Conservation (phyloP, 2,329 filamentous ascomycete species). For the Plenodomus tracheiphilus region DNA sequence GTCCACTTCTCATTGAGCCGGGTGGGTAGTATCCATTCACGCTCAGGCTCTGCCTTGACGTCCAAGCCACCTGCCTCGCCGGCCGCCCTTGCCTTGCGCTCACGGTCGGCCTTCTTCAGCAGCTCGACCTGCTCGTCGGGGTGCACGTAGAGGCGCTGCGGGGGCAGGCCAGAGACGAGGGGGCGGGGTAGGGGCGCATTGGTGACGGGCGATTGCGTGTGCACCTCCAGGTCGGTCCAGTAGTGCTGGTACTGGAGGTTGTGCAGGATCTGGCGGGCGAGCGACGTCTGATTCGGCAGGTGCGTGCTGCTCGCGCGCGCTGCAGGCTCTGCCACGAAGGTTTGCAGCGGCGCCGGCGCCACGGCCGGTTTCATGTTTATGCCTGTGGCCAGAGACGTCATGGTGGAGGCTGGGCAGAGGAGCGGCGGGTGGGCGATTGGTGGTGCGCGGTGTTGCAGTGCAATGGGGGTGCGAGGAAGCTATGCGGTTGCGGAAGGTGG, state of each 20-base stretch:
- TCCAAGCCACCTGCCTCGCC: slow-evolving; percentile 48
- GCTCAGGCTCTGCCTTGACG: slow-evolving; percentile 46
- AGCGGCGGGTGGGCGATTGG: slow-evolving; percentile 22
- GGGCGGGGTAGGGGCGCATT: slow-evolving; percentile 57
- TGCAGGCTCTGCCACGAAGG: slow-evolving; percentile 27
- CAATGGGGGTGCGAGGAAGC: slow-evolving; percentile 17
- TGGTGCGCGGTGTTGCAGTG: slow-evolving; percentile 25
- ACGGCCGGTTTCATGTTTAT: slow-evolving; percentile 27
- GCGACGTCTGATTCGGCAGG: slow-evolving; percentile 48
- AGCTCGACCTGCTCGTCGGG: slow-evolving; percentile 80
- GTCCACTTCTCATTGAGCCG: slow-evolving; percentile 75
- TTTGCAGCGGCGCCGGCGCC: slow-evolving; percentile 36
- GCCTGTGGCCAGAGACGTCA: slow-evolving; percentile 26
- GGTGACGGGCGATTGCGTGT: slow-evolving; percentile 52
- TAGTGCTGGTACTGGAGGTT: slow-evolving; percentile 77
- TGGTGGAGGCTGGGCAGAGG: slow-evolving; percentile 17
- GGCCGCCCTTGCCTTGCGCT: slow-evolving; percentile 46
- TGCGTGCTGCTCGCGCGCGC: slow-evolving; percentile 17
- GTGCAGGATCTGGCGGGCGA: slow-evolving; percentile 65
- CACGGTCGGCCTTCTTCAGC: slow-evolving; percentile 60
- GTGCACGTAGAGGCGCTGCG: slow-evolving; percentile 73
- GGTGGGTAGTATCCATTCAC: slow-evolving; percentile 77
- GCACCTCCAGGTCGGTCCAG: slow-evolving; percentile 66
- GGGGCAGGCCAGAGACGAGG: slow-evolving; percentile 73
- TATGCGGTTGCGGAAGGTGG: slow-evolving; percentile 39